A percentile compares a stretch with the other conserved stretches of the same genome.
Conservation (phyloP, 2,329 filamentous ascomycete genomes). For the Pseudocercospora fuligena region DNA sequence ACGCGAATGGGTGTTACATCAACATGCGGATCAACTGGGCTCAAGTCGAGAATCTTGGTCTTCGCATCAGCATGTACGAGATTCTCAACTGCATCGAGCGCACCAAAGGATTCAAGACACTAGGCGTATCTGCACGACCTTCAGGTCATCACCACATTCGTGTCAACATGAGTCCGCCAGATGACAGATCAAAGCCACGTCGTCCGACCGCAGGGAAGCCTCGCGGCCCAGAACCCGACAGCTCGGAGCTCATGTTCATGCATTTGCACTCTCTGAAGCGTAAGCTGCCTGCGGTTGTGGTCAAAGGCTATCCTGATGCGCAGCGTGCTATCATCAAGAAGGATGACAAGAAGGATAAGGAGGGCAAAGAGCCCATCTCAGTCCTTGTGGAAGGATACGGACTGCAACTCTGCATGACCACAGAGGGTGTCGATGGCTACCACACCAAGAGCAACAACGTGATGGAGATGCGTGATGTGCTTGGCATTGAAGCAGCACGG, state of each 20-base stretch:
- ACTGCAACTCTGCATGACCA: conserved; percentile 86
- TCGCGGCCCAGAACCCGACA: conserved; percentile 45
- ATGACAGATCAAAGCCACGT: conserved; percentile 36
- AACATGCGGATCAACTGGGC: conserved; percentile 80
- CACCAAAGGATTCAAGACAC: conserved; percentile 78
- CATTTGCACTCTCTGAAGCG: conserved; percentile 86
- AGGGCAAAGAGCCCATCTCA: conserved; percentile 60
- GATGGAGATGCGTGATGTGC: conserved; percentile 83
- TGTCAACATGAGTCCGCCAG: conserved; percentile 66
- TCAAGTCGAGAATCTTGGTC: conserved; percentile 77
- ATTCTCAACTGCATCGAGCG: conserved; percentile 77
- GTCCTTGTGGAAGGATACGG: conserved; percentile 93
- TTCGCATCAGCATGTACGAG: conserved; percentile 75
- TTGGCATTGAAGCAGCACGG: conserved; percentile 94
- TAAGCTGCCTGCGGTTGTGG: conserved; percentile 77
- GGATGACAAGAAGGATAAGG: conserved; percentile 67
- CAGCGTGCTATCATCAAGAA: conserved; percentile 87
- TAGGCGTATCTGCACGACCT: conserved; percentile 36
- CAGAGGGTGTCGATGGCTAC: conserved; percentile 83
- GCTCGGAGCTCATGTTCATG: conserved; percentile 69
- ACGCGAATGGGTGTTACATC: conserved; percentile 74
- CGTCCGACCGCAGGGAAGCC: conserved; percentile 48
- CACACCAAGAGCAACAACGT: conserved; percentile 80
- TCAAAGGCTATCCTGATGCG: conserved; percentile 87
- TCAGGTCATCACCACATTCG: conserved; percentile 59